These are phyloP conservation scores for Daldinia grandis DNA, from an alignment of 495 filamentous ascomycete species.

Conservation along the genomic window DNA sequence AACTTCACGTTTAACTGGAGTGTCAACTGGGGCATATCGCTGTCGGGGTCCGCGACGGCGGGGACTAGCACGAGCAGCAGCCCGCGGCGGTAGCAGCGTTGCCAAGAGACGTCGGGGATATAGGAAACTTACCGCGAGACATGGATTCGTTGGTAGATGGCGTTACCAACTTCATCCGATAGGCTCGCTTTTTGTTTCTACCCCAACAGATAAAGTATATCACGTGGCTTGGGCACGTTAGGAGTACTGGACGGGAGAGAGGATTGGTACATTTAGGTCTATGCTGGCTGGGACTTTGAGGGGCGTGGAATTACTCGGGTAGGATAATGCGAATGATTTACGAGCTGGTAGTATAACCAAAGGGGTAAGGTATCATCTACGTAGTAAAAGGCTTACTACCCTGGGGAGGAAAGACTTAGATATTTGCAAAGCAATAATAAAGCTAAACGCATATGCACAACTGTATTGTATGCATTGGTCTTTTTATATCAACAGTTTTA, in stretches of 20 bases:
- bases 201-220: conserved; percentile 15
- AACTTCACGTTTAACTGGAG: conserved; percentile 43
- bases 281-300: neutral
- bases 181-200: conserved; percentile 13
- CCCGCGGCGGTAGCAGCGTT: conserved; percentile 2
- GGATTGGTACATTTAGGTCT: neutral
- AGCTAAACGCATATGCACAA: neutral
- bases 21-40: conserved; percentile 42
- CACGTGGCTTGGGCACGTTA: conserved; percentile 12
- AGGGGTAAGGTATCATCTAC: neutral
- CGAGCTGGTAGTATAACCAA: conserved; percentile 2
- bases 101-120: neutral
- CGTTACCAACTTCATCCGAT: neutral
- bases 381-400: neutral
- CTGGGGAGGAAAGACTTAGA: neutral
- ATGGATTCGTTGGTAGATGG: neutral
- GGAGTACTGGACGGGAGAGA: neutral
- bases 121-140: neutral
- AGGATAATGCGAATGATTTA: conserved; percentile 6
- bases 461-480: neutral
- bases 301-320: neutral
- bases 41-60: conserved; percentile 30
- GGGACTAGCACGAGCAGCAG: neutral
- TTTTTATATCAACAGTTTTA: neutral
- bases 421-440: neutral